Evolutionary conservation across 257 asterid species (phyloP).

Genomic region (Fraxinus pennsylvanica): DNA sequence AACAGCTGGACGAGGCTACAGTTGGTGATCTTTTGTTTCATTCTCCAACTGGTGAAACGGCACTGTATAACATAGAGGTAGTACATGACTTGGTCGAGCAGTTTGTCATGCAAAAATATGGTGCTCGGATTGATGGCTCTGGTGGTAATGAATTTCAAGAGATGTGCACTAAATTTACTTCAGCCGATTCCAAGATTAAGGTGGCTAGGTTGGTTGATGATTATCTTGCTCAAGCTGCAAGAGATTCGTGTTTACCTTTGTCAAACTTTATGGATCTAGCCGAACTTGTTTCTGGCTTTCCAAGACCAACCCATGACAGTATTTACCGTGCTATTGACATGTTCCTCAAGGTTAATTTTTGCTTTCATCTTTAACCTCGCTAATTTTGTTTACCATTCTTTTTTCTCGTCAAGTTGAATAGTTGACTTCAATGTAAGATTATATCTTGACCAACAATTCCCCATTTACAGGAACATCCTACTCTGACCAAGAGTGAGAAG

Average conservation of each 20-base stretch:
- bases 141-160: constrained; percentile 48
- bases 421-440: not conserved
- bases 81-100: constrained; percentile 62
- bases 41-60: constrained; percentile 53
- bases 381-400: not conserved
- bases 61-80: constrained; percentile 47
- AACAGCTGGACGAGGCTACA: constrained; percentile 68
- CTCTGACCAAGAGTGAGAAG: constrained; percentile 64
- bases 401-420: not conserved
- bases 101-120: constrained; percentile 55
- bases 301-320: constrained; percentile 71
- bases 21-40: constrained; percentile 56
- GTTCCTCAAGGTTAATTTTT: constrained; percentile 64
- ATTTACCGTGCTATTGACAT: constrained; percentile 80
- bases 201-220: constrained; percentile 74
- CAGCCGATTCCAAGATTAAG: constrained; percentile 60
- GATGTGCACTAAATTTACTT: constrained; percentile 34
- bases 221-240: constrained; percentile 78
- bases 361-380: not conserved
- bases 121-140: constrained; percentile 27
- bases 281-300: constrained; percentile 59
- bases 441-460: not conserved
- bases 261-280: constrained; percentile 59
- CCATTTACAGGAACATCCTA: constrained; percentile 65
- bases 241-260: constrained; percentile 55